Base-by-base conservation (phyloP, 2,329 filamentous ascomycete species). In the Apiospora aurea region DNA sequence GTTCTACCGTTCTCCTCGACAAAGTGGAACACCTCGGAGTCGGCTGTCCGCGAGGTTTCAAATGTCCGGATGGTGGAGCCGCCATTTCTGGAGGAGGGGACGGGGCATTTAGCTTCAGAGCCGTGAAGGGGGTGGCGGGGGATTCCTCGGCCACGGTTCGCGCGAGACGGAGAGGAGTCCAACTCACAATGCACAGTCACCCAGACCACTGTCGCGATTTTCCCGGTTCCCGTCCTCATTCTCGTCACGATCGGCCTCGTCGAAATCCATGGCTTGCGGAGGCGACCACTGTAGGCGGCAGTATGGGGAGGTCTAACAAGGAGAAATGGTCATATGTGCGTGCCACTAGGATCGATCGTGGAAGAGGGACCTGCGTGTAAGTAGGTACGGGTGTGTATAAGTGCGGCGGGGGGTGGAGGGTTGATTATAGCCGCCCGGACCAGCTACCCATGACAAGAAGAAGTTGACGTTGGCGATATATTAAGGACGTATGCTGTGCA, bases 1-100 rank as follows among this genome's bases (percentile, higher is more conserved):
- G 72, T 73, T 57, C 72, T 26, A 13, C 72, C 72, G 46, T 73
- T 72, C 47, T 73, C 72, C 51, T 73, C 71, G 51, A 73, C 57
- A 26, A 73, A 69, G 16, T 67, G 43, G 47, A 70, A 73, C 10
- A 73, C 72, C n/a, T 70, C 53, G n/a, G 61, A 69, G 51, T 71
- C 69, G 64, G 71, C 71, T 18, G 72, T 72, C 51, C 69, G 51
- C 11, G 72, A 71, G 21, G 68, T 69, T 16, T 51, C 68, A 41
- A 57, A 41, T 13, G 68, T 69, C n/a, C 68, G 68, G 38, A 69
- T 53, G 68, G 68, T 69, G 67, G 67, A 46, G 67, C 44, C 57
- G 44, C 44, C 57, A 38, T 64, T 41, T 64, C 57, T 64, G 41
- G 34, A 64, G 34, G 34, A 38, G 34, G 38, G 57, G 57, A 69